A percentile compares a stretch with the other conserved stretches of the same genome.
phyloP scores from a whole-genome alignment of 768 basidiomycete genomes.

The Lentinus brumalis region DNA sequence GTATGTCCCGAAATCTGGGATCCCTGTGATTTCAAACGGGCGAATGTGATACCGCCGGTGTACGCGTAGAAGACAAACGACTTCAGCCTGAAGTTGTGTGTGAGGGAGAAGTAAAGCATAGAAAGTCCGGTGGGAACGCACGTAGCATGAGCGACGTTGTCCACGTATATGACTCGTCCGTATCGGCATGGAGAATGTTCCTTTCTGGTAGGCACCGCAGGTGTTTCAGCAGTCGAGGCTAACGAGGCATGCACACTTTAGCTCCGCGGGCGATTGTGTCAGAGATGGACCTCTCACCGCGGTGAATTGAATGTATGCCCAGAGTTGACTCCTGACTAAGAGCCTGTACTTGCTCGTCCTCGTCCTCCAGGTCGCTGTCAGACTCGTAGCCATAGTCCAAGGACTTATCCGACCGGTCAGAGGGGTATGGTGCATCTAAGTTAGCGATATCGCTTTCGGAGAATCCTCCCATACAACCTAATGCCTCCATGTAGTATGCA shows the following conservation, averaged over 20 bases:
- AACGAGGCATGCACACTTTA: not conserved
- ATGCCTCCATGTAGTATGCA: not conserved
- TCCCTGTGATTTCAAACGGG: constrained; percentile 4
- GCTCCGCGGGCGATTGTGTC: not conserved
- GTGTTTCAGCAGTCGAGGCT: not conserved
- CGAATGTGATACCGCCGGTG: constrained; percentile 3
- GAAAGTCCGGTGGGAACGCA: not conserved
- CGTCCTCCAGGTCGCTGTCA: constrained; percentile 14
- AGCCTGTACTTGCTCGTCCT: not conserved
- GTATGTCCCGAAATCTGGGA: not conserved
- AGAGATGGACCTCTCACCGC: not conserved
- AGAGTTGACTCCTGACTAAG: not conserved
- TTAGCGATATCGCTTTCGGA: constrained; percentile 4
- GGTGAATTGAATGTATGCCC: not conserved
- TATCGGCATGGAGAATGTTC: not conserved
- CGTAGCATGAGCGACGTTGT: constrained; percentile 11
- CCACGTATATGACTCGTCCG: constrained; percentile 4
- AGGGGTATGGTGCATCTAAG: constrained; percentile 11
- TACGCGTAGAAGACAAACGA: constrained; percentile 7
- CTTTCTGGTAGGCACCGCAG: not conserved
- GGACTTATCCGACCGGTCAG: not conserved
- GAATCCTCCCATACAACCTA: constrained; percentile 5
- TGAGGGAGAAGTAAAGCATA: not conserved
- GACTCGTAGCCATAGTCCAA: constrained; percentile 1
- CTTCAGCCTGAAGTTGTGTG: not conserved